Conservation (phyloP, 2,329 filamentous ascomycete genomes). For the Thermothelomyces thermophilus region DNA sequence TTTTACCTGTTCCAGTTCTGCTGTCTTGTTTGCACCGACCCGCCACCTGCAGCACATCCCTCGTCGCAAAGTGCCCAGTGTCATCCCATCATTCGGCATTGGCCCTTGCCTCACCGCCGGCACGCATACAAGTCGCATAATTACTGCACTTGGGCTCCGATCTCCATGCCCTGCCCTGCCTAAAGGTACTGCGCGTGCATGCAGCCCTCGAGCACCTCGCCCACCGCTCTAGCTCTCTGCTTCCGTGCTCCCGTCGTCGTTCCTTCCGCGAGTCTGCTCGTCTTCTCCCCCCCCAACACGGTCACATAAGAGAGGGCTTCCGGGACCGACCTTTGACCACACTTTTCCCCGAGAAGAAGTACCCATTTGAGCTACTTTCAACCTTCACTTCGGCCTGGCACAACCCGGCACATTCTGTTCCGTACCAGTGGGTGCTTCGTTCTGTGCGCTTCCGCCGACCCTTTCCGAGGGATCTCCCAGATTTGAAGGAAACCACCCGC, state of each 20-base stretch:
- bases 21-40: background rate
- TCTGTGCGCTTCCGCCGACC: slow-evolving; percentile 5
- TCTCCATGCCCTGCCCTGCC: background rate
- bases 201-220: slow-evolving; percentile 8
- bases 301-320: too few relatives aligned
- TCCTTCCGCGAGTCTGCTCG: background rate
- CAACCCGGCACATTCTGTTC: background rate
- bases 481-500: background rate
- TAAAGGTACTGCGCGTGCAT: background rate
- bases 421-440: background rate
- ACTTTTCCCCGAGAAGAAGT: too few relatives aligned
- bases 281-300: background rate
- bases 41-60: background rate
- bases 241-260: slow-evolving; percentile 4
- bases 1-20: background rate
- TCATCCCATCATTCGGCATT: background rate
- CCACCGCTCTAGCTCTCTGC: slow-evolving; percentile 1
- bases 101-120: background rate
- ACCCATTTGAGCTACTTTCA: background rate
- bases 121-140: background rate
- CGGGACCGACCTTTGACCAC: too few relatives aligned
- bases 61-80: background rate
- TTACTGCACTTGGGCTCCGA: background rate
- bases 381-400: background rate
- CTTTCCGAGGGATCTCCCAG: background rate